Evolutionary conservation across 805 yeast genomes (phyloP), one percentile per base, ranked within the genome.

Genomic region (Lipomyces kockii): DNA sequence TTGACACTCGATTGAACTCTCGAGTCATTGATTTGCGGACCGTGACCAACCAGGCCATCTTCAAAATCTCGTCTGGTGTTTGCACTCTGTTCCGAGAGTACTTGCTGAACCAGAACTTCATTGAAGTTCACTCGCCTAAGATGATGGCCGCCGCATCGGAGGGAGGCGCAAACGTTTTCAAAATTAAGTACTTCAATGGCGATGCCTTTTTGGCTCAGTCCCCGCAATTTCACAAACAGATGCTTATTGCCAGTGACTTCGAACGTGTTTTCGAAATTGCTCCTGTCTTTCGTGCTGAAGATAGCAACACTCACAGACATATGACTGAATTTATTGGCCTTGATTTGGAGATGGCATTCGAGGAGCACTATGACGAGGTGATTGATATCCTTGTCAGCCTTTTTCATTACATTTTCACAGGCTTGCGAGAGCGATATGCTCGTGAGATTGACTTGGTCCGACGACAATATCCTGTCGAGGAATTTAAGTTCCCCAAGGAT

Each of bases 261-360:
- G 99, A 95, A 83, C 87, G 87, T 76, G 99, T 95, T 60, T 95
- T 87, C 78, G 99, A 95, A 83, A 85, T 95, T 76, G 98, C 95
- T 1, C 98, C 99, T 49, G 98, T 95, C 56, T 95, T 95, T 86
- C 88, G 99, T 82, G 99, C 99, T 66, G 99, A 95, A 81, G 94
- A 95, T 85, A 94, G 98, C 70, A 93, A 95, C 84, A 94, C 99
- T 25, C 98, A 95, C 81, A 93, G 99, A 83, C 99, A 95, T 81
- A 89, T 95, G 97, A 95, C 99, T 65, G 99, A 95, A 82, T 95
- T 95, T 80, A 90, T 90, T 70, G 99, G 99, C 67, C 87, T 96
- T 75, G 99, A 95, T 84, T 82, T 95, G 82, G 99, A 95, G 82
- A 92, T 95, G 97, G 91, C 97, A 11, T 90, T 95, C 77, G 98